phyloP scores from a whole-genome alignment of 768 basidiomycete genomes.

The Neoboletus magnificus region DNA sequence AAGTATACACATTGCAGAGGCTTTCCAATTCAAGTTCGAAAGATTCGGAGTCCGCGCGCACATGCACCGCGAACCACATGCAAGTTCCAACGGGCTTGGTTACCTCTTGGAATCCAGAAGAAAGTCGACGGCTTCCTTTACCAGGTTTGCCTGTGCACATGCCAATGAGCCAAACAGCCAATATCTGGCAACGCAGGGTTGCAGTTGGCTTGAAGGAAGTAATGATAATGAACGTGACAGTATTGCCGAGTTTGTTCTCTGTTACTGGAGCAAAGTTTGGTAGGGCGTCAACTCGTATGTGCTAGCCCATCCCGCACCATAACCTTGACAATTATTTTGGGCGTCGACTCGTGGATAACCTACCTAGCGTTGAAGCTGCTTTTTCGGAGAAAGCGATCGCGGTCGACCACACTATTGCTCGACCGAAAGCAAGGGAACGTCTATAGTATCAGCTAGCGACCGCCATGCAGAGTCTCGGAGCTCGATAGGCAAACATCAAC shows the following conservation, averaged over 20 bases:
- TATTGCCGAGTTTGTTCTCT: neutral
- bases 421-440: neutral
- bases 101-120: neutral
- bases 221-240: neutral
- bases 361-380: neutral
- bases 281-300: neutral
- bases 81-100: neutral
- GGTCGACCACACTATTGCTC: neutral
- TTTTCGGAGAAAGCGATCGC: neutral
- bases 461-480: conserved; percentile 8
- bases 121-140: neutral
- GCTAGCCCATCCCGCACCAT: neutral
- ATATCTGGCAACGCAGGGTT: neutral
- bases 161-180: too few relatives aligned
- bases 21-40: neutral
- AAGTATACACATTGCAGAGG: neutral
- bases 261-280: neutral
- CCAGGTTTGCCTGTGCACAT: neutral
- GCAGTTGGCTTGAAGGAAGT: neutral
- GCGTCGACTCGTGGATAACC: neutral
- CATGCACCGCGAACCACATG: neutral
- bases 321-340: neutral
- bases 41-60: neutral
- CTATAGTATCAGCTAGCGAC: neutral
- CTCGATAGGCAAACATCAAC: conserved; percentile 19